Base-by-base conservation (phyloP, 139 green algal genomes). In the Chlamydomonas eustigma region DNA sequence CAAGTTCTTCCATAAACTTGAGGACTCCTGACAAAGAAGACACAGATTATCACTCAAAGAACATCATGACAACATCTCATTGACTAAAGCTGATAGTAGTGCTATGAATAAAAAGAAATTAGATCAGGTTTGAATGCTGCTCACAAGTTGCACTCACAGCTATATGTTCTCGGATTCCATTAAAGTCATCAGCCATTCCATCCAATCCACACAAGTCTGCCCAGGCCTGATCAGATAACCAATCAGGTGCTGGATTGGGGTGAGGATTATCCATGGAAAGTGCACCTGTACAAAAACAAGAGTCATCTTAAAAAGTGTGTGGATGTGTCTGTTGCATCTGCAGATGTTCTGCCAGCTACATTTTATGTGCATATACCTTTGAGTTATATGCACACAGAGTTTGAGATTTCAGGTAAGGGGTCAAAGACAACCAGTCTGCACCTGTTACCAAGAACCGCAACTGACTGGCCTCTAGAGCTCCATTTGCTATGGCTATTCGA, bases 391-490 rank as follows among this genome's bases (percentile, higher is more conserved):
- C n/a, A n/a, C n/a, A n/a, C n/a, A n/a, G n/a, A n/a, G n/a, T n/a
- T n/a, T n/a, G n/a, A n/a, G n/a, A n/a, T n/a, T n/a, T n/a, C n/a
- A n/a, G n/a, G n/a, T n/a, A n/a, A n/a, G n/a, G n/a, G n/a, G n/a
- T n/a, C n/a, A n/a, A n/a, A n/a, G n/a, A n/a, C n/a, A n/a, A n/a
- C n/a, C n/a, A n/a, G n/a, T n/a, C n/a, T n/a, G n/a, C 89, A 35
- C 89, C 85, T 4, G 91, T 94, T 31, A 94, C 78, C 52, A 95
- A 77, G 81, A 94, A 94, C 18, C 89, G 80, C 69, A 93, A 86
- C 76, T 94, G 86, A 3, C 64, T 68, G 3, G 71, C 67, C 30
- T 87, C 33, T 28, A 85, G 78, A 2, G 78, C 58, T 25, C 81
- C 51, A 25, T 80, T 77, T 50, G 89, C 79, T 18, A 87, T 77